Evolutionary conservation across 805 yeast genomes (phyloP).

Genomic region (Saccharomycopsis javanensis): DNA sequence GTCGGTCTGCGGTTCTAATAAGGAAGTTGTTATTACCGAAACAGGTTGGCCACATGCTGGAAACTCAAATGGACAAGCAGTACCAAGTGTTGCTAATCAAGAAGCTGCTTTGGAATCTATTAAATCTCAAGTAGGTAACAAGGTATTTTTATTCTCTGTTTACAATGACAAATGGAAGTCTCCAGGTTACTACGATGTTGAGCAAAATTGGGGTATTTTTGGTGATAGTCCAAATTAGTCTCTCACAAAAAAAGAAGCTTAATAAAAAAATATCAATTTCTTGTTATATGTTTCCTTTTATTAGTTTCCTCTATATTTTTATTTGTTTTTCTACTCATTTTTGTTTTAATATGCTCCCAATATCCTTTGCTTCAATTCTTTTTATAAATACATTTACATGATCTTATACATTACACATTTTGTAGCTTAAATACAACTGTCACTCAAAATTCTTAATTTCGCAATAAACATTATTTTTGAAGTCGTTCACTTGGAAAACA

Average conservation of each 20-base stretch:
- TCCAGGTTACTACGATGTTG: constrained; percentile 49
- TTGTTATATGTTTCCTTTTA: too few relatives aligned
- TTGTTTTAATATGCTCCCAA: background rate
- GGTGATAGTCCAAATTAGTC: constrained; percentile 19
- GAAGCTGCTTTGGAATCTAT: constrained; percentile 41
- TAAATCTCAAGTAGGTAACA: constrained; percentile 35
- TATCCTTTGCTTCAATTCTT: background rate
- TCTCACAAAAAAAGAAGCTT: too few relatives aligned
- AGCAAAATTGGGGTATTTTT: constrained; percentile 62
- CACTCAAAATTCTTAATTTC: too few relatives aligned
- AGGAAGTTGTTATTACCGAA: constrained; percentile 43
- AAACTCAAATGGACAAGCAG: constrained; percentile 41
- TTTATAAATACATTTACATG: background rate
- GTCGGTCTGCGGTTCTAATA: constrained; percentile 35
- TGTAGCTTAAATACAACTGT: too few relatives aligned
- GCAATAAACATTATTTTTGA: too few relatives aligned
- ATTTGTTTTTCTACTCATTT: background rate
- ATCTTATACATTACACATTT: background rate
- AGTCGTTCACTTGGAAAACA: too few relatives aligned
- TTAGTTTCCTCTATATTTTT: background rate
- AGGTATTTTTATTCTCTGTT: constrained; percentile 50
- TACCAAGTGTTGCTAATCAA: constrained; percentile 48
- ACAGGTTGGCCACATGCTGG: constrained; percentile 64
- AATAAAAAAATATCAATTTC: too few relatives aligned
- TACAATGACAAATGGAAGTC: constrained; percentile 57